These are phyloP conservation scores for Dioszegia crocea DNA, from an alignment of 768 basidiomycete genomes.

Conservation along the genomic window DNA sequence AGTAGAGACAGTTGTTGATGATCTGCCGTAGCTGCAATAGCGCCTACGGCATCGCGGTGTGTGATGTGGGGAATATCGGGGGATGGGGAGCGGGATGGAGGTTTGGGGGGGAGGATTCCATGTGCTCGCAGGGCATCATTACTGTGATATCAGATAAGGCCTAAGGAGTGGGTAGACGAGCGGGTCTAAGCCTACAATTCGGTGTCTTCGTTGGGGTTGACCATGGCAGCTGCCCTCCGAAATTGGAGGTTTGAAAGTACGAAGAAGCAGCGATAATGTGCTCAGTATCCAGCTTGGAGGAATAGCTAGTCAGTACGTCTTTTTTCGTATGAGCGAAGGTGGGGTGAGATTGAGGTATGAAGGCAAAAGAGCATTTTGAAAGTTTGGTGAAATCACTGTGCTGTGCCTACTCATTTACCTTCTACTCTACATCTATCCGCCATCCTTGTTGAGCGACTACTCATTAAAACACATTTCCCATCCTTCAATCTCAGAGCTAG, in stretches of 20 bases:
- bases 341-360: background rate
- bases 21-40: constrained; percentile 37
- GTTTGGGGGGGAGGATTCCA: constrained; percentile 78
- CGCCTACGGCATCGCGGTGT: constrained; percentile 36
- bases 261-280: no score
- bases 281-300: no score
- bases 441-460: no score
- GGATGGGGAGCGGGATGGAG: constrained; percentile 60
- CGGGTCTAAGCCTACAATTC: constrained; percentile 69
- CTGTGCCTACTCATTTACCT: background rate
- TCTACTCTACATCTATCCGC: background rate
- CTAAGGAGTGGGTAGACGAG: background rate
- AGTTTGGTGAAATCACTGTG: background rate
- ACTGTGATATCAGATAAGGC: constrained; percentile 52
- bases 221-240: constrained; percentile 18
- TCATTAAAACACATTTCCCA: no score
- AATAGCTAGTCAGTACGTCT: no score
- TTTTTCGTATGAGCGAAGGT: no score
- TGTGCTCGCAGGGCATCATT: constrained; percentile 90
- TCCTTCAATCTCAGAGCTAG: no score
- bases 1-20: constrained; percentile 57
- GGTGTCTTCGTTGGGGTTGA: constrained; percentile 84
- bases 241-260: no score
- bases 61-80: constrained; percentile 81
- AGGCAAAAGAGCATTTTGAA: background rate